Conservation (phyloP, 176 grass and related monocot species). For the Triticum turgidum region DNA sequence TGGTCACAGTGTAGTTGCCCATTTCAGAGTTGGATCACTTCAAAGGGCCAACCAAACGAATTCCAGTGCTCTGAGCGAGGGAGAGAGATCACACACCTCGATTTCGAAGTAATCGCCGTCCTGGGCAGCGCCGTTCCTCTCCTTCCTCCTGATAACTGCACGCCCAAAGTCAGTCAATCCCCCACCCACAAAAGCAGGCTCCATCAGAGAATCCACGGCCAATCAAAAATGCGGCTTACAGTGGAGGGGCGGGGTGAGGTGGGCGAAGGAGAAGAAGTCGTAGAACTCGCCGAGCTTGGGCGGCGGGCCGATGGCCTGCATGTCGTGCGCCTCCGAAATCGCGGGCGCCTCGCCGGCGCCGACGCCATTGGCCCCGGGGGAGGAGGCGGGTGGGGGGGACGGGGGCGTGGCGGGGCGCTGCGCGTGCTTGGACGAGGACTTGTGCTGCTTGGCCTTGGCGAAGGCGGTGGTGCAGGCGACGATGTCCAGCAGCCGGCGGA, state of each 20-base stretch:
- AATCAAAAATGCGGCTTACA: constrained; percentile 43
- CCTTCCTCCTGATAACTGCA: constrained; percentile 84
- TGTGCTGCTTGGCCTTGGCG: constrained; percentile 52
- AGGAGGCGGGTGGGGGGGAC: constrained; percentile 10
- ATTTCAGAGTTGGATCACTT: not conserved
- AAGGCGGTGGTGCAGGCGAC: constrained; percentile 85
- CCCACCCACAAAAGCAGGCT: not conserved
- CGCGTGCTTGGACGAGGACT: constrained; percentile 36
- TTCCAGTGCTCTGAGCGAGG: too few species aligned
- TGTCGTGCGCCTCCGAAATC: constrained; percentile 92
- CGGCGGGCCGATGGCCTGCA: constrained; percentile 77
- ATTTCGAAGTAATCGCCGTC: constrained; percentile 87
- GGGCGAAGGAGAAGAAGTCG: constrained; percentile 96
- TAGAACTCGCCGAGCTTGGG: constrained; percentile 93
- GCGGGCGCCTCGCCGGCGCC: constrained; percentile 29
- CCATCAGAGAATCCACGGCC: not conserved
- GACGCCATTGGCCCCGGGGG: constrained; percentile 22
- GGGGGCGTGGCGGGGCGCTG: constrained; percentile 30
- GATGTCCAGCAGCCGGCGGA: constrained; percentile 90
- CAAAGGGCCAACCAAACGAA: not conserved
- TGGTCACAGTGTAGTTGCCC: not conserved
- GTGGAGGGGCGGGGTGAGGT: constrained; percentile 75
- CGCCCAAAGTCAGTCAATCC: constrained; percentile 2
- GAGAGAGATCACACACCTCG: constrained; percentile 49
- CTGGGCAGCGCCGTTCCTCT: constrained; percentile 37